Conservation (phyloP, 176 grass and related monocot genomes). For the Urochloa ruziziensis region DNA sequence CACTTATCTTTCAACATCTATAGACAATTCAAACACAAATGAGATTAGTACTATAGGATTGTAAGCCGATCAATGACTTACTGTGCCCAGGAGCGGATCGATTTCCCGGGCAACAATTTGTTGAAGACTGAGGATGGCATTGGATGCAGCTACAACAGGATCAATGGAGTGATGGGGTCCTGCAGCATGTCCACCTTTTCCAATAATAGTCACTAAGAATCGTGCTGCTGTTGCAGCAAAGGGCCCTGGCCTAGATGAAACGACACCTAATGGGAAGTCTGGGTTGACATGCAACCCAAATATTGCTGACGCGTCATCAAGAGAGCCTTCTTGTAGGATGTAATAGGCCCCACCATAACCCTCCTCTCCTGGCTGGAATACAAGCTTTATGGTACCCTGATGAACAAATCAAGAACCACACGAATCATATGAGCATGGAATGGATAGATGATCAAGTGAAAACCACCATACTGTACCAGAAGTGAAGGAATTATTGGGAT, state of each 20-base stretch:
- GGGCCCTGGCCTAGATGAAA: constrained; percentile 32
- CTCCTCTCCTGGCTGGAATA: constrained; percentile 65
- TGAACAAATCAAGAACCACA: neutral
- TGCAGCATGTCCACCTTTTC: constrained; percentile 51
- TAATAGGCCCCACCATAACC: constrained; percentile 40
- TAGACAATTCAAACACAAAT: neutral
- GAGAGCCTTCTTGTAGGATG: constrained; percentile 23
- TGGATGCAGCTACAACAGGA: constrained; percentile 36
- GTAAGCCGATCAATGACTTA: neutral
- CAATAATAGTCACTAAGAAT: constrained; percentile 17
- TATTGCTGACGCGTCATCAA: constrained; percentile 31
- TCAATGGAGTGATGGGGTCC: constrained; percentile 34
- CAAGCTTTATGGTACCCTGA: constrained; percentile 49
- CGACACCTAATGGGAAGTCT: neutral
- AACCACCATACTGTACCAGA: neutral
- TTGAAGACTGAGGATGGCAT: constrained; percentile 44
- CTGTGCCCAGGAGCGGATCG: constrained; percentile 27
- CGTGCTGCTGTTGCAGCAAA: constrained; percentile 24
- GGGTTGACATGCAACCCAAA: constrained; percentile 45
- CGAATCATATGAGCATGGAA: neutral
- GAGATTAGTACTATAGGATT: neutral
- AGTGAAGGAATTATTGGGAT: too few species aligned
- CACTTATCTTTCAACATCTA: neutral
- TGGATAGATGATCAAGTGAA: neutral
- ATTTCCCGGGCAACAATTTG: constrained; percentile 40